phyloP scores from a whole-genome alignment of 192 early-diverging fungal genomes.

The Linnemannia zychae region DNA sequence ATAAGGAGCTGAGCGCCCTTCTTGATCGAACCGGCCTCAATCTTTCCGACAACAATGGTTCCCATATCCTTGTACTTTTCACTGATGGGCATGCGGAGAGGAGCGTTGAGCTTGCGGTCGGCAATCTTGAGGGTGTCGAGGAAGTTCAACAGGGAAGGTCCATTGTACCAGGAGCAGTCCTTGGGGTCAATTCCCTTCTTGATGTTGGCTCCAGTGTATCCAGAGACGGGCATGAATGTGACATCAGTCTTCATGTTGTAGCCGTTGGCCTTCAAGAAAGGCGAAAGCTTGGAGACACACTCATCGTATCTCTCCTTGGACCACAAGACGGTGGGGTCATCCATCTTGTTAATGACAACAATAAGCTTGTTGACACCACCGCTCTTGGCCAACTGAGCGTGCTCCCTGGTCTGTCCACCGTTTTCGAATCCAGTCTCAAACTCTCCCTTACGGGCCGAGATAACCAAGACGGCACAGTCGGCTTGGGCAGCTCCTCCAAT shows the following conservation, averaged over 20 bases:
- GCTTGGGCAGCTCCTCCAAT: slow-evolving; percentile 97
- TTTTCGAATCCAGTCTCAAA: slow-evolving; percentile 99
- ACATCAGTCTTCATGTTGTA: slow-evolving; percentile 89
- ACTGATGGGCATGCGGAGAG: slow-evolving; percentile 94
- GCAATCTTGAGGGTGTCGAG: slow-evolving; percentile 86
- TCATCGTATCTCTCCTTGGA: slow-evolving; percentile 95
- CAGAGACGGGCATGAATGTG: slow-evolving; percentile 93
- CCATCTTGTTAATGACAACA: slow-evolving; percentile 99
- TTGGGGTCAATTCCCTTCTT: slow-evolving; percentile 81
- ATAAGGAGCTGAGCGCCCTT: slow-evolving; percentile 89
- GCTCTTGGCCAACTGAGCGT: slow-evolving; percentile 96
- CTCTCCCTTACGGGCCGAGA: slow-evolving; percentile 98
- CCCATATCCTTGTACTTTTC: slow-evolving; percentile 99
- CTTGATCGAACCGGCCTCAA: slow-evolving; percentile 93
- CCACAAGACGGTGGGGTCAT: slow-evolving; percentile 97
- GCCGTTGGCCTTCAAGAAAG: slow-evolving; percentile 92
- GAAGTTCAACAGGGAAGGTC: slow-evolving; percentile 90
- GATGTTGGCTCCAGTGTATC: slow-evolving; percentile 96
- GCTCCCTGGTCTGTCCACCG: slow-evolving; percentile 99
- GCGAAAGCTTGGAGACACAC: slow-evolving; percentile 83
- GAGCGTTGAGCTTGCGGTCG: slow-evolving; percentile 90
- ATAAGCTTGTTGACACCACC: slow-evolving; percentile 95
- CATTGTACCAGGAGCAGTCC: slow-evolving; percentile 82
- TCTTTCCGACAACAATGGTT: slow-evolving; percentile 94
- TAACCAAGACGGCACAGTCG: slow-evolving; percentile 94